Percentiles rank a stretch among this genome's conserved stretches.
phyloP scores from a whole-genome alignment of 2,329 filamentous ascomycete species.

The Hypoxylon sp. region DNA sequence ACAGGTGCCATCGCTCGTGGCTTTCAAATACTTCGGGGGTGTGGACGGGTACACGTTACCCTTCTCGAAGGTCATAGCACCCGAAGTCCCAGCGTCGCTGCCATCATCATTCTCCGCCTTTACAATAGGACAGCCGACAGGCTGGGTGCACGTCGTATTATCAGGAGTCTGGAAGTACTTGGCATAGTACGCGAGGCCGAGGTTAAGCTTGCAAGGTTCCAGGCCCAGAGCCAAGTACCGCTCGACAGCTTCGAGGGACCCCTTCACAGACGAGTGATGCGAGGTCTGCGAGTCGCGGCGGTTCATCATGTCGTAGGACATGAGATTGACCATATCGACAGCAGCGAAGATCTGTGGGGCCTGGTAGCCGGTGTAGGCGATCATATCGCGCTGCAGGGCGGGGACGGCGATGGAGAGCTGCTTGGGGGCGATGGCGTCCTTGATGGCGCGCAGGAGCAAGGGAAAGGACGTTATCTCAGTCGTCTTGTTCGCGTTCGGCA shows the following conservation, averaged over 20 bases:
- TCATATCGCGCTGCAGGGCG: constrained; percentile 72
- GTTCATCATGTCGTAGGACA: constrained; percentile 80
- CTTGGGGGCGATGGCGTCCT: constrained; percentile 68
- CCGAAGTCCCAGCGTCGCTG: constrained; percentile 68
- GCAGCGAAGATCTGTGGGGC: constrained; percentile 67
- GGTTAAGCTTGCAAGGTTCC: constrained; percentile 64
- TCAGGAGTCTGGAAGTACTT: constrained; percentile 70
- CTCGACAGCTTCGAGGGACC: constrained; percentile 65
- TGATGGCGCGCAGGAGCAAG: constrained; percentile 69
- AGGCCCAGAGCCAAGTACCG: constrained; percentile 70
- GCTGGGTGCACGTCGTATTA: constrained; percentile 56
- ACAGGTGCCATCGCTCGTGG: constrained; percentile 51
- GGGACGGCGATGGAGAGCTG: constrained; percentile 76
- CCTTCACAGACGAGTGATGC: constrained; percentile 72
- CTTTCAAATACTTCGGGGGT: constrained; percentile 47
- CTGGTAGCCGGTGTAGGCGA: constrained; percentile 71
- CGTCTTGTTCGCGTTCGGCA: constrained; percentile 69
- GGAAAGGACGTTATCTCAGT: constrained; percentile 75
- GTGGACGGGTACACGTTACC: constrained; percentile 45
- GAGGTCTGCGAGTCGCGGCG: constrained; percentile 72
- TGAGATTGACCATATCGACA: constrained; percentile 76
- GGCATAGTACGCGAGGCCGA: constrained; percentile 74
- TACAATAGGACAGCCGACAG: constrained; percentile 67
- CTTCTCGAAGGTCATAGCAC: constrained; percentile 68
- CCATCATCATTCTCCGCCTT: constrained; percentile 69